Conservation (phyloP, 2,329 filamentous ascomycete genomes). For the Colletotrichum sp. region DNA sequence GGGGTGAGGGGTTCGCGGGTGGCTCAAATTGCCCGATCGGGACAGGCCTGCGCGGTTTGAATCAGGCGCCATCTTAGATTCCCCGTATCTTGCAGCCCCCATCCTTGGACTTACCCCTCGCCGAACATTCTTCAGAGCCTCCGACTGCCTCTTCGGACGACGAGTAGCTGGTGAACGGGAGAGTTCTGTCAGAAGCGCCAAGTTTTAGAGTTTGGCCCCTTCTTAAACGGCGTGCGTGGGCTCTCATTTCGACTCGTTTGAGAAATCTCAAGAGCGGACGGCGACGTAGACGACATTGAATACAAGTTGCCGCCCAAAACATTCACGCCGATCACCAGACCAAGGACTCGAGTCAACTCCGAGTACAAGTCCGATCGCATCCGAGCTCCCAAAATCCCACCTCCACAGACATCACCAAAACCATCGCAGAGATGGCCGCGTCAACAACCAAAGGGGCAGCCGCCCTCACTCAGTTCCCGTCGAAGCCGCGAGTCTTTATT, state of each 20-base stretch:
- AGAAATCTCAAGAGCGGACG: not conserved
- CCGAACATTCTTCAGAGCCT: not conserved
- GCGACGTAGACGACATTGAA: not conserved
- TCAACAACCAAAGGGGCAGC: not conserved
- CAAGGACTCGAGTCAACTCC: not conserved
- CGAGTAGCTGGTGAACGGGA: not conserved
- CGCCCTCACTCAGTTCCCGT: slow-evolving; percentile 1
- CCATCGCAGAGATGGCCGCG: not conserved
- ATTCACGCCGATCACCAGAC: not conserved
- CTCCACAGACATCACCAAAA: not conserved
- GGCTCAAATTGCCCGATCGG: slow-evolving; percentile 1
- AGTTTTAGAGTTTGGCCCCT: not conserved
- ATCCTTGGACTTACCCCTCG: not conserved
- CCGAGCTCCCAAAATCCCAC: not conserved
- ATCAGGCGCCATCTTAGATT: not conserved
- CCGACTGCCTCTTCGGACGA: not conserved
- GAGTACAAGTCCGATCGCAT: not conserved
- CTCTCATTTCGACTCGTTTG: not conserved
- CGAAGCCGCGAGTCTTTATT: slow-evolving; percentile 42
- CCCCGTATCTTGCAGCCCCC: not conserved
- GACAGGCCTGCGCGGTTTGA: not conserved
- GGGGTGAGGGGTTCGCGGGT: not conserved
- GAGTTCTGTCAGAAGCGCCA: not conserved
- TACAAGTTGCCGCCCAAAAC: not conserved
- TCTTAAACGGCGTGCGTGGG: not conserved